Base-by-base conservation (phyloP, 345 rosid genomes). In the Lepidium didymum region DNA sequence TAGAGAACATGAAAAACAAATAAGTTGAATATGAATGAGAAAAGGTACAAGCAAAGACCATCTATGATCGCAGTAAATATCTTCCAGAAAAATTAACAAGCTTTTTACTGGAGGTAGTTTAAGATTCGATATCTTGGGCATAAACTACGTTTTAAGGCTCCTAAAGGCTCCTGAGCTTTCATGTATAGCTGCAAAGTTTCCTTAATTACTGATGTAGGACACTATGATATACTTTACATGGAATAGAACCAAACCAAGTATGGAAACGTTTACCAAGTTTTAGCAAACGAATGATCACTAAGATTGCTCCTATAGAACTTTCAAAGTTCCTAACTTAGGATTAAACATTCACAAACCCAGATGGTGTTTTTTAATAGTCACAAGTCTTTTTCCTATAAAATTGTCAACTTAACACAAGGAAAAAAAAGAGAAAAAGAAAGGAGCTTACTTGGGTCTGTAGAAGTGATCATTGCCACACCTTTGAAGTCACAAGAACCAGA, bases 401-500 rank as follows among this genome's bases (percentile, higher is more conserved):
- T 4, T 14, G 41, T 73, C 45, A 79, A 64, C 62, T 33, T 7
- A 37, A 25, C 7, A 25, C 3, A 1, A 10, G 3, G 34, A 5
- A 31, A 36, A n/a, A 27, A 21, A 4, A 10, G 27, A 35, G 15
- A 50, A 50, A 7, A 14, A 27, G 40, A 52, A 1, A 9, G 14
- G 51, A 68, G 7, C 97, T 86, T 86, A 94, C 99, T 91, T 78
- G 99, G 99, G 70, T 94, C 93, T 5, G 92, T 84, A 51, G 97
- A 87, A 59, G 99, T 94, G 82, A 91, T 89, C 86, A 82, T 87
- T 56, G 92, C 99, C 45, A 86, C 93, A 29, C 97, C 99, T 81
- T 94, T 87, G 79, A 94, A 94, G 77, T 94, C 96, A 78, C 99
- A 94, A 34, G 99, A 85, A 34, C 91, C 95, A 57, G 86, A 33